Conservation (phyloP, 1,139 yeast species). For the Maudiozyma humilis region DNA sequence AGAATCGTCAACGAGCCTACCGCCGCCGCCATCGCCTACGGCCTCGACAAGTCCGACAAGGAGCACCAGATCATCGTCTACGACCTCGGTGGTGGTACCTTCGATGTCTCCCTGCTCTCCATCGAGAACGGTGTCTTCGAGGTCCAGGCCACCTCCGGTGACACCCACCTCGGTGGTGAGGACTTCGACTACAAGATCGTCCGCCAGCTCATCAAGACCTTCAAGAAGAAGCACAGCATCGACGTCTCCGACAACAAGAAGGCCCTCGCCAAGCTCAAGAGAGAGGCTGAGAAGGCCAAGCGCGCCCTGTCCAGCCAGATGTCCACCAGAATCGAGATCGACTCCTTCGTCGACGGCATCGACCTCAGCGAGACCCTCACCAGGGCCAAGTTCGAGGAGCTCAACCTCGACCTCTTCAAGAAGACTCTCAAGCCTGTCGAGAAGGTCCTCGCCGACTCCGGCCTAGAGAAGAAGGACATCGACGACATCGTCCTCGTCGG, state of each 20-base stretch:
- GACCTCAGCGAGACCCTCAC: conserved; percentile 89
- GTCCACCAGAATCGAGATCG: conserved; percentile 77
- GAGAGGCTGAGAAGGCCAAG: conserved; percentile 96
- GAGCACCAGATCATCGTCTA: conserved; percentile 86
- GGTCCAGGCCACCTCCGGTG: conserved; percentile 93
- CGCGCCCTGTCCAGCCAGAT: conserved; percentile 84
- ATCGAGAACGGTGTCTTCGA: conserved; percentile 93
- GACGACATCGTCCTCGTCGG: conserved; percentile 93
- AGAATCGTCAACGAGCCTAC: conserved; percentile 95
- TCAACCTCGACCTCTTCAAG: conserved; percentile 78
- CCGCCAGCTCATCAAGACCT: conserved; percentile 73
- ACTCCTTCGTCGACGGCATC: conserved; percentile 89
- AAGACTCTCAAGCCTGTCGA: conserved; percentile 89
- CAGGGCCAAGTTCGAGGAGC: conserved; percentile 92
- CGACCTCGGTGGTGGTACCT: conserved; percentile 96
- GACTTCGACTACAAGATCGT: conserved; percentile 89
- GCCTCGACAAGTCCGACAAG: conserved; percentile 79
- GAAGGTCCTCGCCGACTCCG: conserved; percentile 84
- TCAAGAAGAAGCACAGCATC: conserved; percentile 79
- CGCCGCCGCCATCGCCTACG: conserved; percentile 95
- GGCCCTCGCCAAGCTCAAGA: conserved; percentile 83
- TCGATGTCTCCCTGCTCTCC: conserved; percentile 81
- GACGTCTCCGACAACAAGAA: conserved; percentile 68
- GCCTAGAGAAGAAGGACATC: conserved; percentile 70
- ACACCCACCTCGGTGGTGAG: conserved; percentile 94